Evolutionary conservation across 352 stramenopile genomes (phyloP).

Genomic region (Phytophthora aleatoria): DNA sequence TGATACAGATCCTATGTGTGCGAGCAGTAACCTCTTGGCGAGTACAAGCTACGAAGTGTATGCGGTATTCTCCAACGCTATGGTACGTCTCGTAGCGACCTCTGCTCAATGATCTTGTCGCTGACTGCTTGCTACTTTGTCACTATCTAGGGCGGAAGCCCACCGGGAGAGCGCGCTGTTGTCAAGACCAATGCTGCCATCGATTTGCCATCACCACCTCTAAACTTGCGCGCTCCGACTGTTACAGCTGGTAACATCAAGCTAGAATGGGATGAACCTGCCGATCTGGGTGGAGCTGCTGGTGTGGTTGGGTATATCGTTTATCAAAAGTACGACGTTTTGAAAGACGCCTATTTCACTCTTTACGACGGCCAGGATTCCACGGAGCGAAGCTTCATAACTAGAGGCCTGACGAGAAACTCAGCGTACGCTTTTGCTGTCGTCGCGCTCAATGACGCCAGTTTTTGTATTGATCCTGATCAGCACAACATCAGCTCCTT

Average conservation of each 20-base stretch:
- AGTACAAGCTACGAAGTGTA: constrained; percentile 56
- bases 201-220: constrained; percentile 46
- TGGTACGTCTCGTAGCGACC: constrained; percentile 27
- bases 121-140: background rate
- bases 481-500: constrained; percentile 30
- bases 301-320: constrained; percentile 60
- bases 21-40: constrained; percentile 40
- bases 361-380: constrained; percentile 65
- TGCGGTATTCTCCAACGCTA: constrained; percentile 40
- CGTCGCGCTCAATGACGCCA: constrained; percentile 51
- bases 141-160: constrained; percentile 40
- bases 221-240: constrained; percentile 35
- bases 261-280: constrained; percentile 52
- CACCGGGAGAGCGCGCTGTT: constrained; percentile 15
- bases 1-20: constrained; percentile 29
- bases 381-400: constrained; percentile 15
- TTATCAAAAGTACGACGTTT: constrained; percentile 40
- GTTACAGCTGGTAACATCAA: constrained; percentile 62
- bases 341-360: constrained; percentile 34
- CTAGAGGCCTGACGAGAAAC: constrained; percentile 38
- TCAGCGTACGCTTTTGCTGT: constrained; percentile 51
- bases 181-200: constrained; percentile 35
- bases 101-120: background rate
- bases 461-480: constrained; percentile 46
- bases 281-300: constrained; percentile 50